Percentiles rank a stretch among this genome's conserved stretches.
Conservation (phyloP, 352 stramenopile species). For the Globisporangium irregulare region DNA sequence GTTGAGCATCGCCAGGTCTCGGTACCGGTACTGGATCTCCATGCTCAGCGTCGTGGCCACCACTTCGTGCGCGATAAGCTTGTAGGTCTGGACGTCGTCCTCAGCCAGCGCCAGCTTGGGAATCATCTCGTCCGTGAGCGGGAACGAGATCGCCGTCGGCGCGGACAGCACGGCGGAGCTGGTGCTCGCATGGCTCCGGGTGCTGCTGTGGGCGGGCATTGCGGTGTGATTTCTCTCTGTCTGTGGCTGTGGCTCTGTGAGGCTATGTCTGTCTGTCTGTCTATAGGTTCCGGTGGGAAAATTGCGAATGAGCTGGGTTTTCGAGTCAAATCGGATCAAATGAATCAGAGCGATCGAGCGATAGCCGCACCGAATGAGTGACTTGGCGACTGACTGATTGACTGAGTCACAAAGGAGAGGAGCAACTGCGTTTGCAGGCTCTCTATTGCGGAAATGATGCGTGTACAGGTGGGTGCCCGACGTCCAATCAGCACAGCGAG, state of each 20-base stretch:
- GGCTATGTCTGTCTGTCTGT: background rate
- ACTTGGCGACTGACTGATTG: background rate
- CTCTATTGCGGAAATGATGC: background rate
- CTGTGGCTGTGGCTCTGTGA: background rate
- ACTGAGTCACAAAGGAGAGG: background rate
- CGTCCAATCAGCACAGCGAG: background rate
- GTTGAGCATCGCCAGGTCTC: slow-evolving; percentile 18
- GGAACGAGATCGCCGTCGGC: slow-evolving; percentile 18
- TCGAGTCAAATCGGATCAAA: background rate
- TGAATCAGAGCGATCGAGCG: background rate
- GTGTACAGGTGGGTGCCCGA: background rate
- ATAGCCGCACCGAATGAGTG: background rate
- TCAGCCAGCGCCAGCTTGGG: slow-evolving; percentile 29
- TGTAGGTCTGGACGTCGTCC: slow-evolving; percentile 30
- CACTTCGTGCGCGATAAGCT: slow-evolving; percentile 30
- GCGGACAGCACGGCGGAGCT: background rate
- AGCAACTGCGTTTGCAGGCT: background rate
- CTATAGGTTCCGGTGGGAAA: background rate
- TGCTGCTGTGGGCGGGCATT: background rate
- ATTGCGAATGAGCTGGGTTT: background rate
- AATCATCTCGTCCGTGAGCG: slow-evolving; percentile 18
- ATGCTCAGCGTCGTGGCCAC: slow-evolving; percentile 41
- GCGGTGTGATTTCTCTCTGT: background rate
- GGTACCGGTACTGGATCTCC: slow-evolving; percentile 35
- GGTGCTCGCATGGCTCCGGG: background rate